A percentile compares a stretch with the other conserved stretches of the same genome.
Conservation (phyloP, 176 grass and related monocot species). For the Oryza brachyantha region DNA sequence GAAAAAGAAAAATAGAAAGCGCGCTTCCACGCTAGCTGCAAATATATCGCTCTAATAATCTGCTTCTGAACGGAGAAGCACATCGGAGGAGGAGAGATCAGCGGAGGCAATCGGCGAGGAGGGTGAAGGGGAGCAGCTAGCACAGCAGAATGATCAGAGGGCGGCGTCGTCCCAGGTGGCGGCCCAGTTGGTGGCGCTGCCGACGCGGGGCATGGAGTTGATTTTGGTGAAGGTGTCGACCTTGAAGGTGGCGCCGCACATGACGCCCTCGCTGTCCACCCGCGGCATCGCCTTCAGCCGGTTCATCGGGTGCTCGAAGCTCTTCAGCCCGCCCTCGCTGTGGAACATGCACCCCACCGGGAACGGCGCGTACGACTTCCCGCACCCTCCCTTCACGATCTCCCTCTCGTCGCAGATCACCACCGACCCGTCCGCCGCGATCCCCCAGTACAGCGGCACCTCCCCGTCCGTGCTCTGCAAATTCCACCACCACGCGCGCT, state of each 20-base stretch:
- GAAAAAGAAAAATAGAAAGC: background rate
- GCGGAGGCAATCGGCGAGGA: background rate
- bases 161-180: slow-evolving; percentile 40
- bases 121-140: background rate
- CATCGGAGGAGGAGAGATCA: background rate
- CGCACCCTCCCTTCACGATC: slow-evolving; percentile 59
- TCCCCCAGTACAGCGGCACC: slow-evolving; percentile 72
- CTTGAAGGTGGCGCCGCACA: slow-evolving; percentile 92
- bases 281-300: slow-evolving; percentile 74
- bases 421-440: slow-evolving; percentile 70
- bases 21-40: background rate
- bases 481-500: slow-evolving; percentile 23
- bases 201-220: slow-evolving; percentile 85
- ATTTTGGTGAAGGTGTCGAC: slow-evolving; percentile 83
- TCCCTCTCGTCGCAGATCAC: slow-evolving; percentile 87
- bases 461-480: slow-evolving; percentile 51
- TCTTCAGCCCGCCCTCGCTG: slow-evolving; percentile 85
- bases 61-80: background rate
- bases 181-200: slow-evolving; percentile 85
- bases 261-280: slow-evolving; percentile 88
- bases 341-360: slow-evolving; percentile 97
- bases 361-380: slow-evolving; percentile 81
- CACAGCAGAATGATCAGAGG: background rate
- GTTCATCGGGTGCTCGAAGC: slow-evolving; percentile 97
- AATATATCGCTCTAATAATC: background rate